Evolutionary conservation across 164 flowering plant genomes (phyloP), one percentile per base, ranked within the genome.

Genomic region (Tetracentron sinense): DNA sequence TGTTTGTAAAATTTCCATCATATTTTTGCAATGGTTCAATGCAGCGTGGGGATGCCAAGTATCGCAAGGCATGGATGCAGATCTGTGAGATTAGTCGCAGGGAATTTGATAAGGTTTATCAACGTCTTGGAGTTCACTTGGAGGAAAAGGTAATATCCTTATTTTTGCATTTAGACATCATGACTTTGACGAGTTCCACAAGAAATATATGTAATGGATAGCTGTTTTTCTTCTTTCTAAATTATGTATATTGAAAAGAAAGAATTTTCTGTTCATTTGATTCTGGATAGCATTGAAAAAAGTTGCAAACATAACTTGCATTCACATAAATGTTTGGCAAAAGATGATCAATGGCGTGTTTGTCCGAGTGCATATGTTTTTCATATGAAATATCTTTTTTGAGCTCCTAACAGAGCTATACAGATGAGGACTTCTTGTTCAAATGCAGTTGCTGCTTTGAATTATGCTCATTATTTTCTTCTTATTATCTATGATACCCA

Each of bases 41-140:
- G 19, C 74, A 95, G 99, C 81, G 92, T 68, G 97, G 97, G 59
- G 89, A 83, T 8, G 70, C 75, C 48, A 85, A 67, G 64, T 91
- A 86, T 69, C 80, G 88, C 17, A 73, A 67, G 62, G 96, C 97
- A 65, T 95, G 99, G 99, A 54, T 75, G 31, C 74, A 86, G 56
- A 92, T 95, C 22, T 95, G 99, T 82, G 97, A 92, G 46, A 88
- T 89, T 62, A 95, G 99, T 74, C 86, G 99, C 15, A 77, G 31
- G 62, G 97, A 87, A 68, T 95, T 82, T 79, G 62, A 83, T 49
- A 80, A 76, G 67, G 94, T 95, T 35, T 95, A 95, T 78, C 55
- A 81, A 62, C 92, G 92, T 19, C 92, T 95, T 58, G 85, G 85
- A 56, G 85, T 95, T 75, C 58, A 71, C n/a, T 68, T 95, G 60